Conservation (phyloP, 805 yeast genomes). For the Candida peoriensis region DNA sequence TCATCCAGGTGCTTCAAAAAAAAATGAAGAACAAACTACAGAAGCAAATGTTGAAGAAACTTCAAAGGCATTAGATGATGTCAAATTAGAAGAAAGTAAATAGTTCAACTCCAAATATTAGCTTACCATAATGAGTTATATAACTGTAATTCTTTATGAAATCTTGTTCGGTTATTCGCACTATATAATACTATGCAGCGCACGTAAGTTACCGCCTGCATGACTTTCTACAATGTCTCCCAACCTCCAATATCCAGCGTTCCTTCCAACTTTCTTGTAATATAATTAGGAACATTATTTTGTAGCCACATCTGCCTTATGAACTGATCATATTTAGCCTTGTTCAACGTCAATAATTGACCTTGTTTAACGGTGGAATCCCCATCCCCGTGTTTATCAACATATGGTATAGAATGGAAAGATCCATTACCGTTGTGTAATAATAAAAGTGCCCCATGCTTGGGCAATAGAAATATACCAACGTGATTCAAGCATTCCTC, state of each 20-base stretch:
- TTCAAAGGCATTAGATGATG: conserved; percentile 34
- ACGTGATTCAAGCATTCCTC: conserved; percentile 59
- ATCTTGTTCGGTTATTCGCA: no score
- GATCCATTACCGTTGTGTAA: conserved; percentile 77
- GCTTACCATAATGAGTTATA: no score
- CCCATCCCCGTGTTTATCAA: conserved; percentile 82
- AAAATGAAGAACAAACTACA: conserved; percentile 28
- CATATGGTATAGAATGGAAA: conserved; percentile 76
- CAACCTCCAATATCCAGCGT: conserved; percentile 90
- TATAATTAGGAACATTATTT: conserved; percentile 69
- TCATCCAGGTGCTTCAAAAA: conserved; percentile 65
- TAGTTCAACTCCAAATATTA: no score
- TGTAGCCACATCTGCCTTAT: conserved; percentile 68
- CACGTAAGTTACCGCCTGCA: no score
- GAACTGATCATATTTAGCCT: conserved; percentile 59
- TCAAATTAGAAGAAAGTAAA: conserved; percentile 30
- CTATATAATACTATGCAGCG: no score
- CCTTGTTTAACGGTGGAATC: conserved; percentile 69
- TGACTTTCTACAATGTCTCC: conserved; percentile 83
- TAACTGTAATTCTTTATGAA: no score
- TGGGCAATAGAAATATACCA: conserved; percentile 72
- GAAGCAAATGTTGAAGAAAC: conserved; percentile 26
- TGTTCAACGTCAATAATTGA: conserved; percentile 64
- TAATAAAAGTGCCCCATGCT: conserved; percentile 57
- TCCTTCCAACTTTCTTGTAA: conserved; percentile 77